Percentiles rank a stretch among this genome's conserved stretches.
These are phyloP conservation scores for Saturnispora dispora DNA, from an alignment of 805 yeast species.

Conservation along the genomic window DNA sequence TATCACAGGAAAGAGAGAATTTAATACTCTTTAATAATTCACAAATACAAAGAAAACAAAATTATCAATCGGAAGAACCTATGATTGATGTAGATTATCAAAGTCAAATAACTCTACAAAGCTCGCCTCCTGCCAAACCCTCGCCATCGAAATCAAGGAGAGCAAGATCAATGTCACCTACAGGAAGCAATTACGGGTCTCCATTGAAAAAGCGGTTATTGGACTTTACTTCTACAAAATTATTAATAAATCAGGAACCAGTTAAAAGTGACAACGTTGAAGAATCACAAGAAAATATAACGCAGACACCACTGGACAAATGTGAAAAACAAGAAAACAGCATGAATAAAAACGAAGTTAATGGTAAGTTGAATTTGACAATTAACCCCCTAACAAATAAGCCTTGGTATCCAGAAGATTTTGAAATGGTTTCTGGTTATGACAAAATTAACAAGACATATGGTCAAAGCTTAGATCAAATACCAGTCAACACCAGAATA, in stretches of 20 bases:
- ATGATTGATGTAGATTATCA: neutral
- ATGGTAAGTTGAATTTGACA: slow-evolving; percentile 17
- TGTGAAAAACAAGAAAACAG: neutral
- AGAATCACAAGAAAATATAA: neutral
- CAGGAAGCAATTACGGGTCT: neutral
- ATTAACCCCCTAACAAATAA: slow-evolving; percentile 20
- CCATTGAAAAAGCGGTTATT: neutral
- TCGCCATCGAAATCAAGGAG: neutral
- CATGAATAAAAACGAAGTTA: neutral
- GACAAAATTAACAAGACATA: slow-evolving; percentile 5
- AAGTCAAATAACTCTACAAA: neutral
- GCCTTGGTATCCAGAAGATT: slow-evolving; percentile 31
- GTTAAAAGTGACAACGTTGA: neutral
- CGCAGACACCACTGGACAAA: neutral
- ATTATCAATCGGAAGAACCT: neutral
- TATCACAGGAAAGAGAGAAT: neutral
- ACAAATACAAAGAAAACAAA: neutral
- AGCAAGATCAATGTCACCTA: neutral
- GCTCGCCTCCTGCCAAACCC: neutral
- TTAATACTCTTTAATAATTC: neutral
- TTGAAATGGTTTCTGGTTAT: slow-evolving; percentile 24
- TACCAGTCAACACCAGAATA: slow-evolving; percentile 12
- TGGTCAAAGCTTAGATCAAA: neutral
- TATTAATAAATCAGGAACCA: too few relatives aligned
- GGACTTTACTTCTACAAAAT: neutral